Evolutionary conservation across 345 rosid genomes (phyloP).

Genomic region (Aurinia saxatilis): DNA sequence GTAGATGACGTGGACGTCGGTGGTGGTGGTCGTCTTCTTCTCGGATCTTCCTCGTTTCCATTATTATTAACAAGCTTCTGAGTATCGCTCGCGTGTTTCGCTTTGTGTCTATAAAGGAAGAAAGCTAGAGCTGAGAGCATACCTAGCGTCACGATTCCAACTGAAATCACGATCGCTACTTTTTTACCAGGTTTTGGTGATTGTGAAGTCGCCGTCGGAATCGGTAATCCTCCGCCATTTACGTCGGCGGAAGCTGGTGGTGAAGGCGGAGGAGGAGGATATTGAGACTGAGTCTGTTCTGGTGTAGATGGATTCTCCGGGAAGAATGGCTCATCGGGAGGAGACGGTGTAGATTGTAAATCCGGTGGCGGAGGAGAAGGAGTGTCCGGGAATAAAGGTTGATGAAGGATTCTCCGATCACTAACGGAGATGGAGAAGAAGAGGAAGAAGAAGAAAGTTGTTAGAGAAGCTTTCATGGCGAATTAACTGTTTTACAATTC

Average conservation of each 20-base stretch:
- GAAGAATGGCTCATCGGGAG: constrained; percentile 88
- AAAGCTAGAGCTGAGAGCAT: constrained; percentile 88
- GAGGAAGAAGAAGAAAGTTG: constrained; percentile 18
- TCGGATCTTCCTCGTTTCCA: constrained; percentile 37
- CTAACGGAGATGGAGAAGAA: neutral
- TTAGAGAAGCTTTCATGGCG: constrained; percentile 50
- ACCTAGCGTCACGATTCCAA: constrained; percentile 88
- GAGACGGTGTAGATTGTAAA: constrained; percentile 32
- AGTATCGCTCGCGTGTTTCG: constrained; percentile 48
- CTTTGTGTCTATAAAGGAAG: constrained; percentile 72
- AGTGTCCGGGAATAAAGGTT: constrained; percentile 67
- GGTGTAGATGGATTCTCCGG: constrained; percentile 67
- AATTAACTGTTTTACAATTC: constrained; percentile 30
- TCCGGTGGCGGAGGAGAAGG: constrained; percentile 52
- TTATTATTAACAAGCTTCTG: constrained; percentile 53
- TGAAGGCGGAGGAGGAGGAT: constrained; percentile 30
- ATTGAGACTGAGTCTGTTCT: constrained; percentile 35
- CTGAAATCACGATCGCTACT: constrained; percentile 78
- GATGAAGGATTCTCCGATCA: constrained; percentile 72
- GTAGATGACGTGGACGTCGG: constrained; percentile 40
- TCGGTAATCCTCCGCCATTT: constrained; percentile 60
- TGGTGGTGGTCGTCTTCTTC: constrained; percentile 39
- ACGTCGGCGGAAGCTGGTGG: constrained; percentile 18
- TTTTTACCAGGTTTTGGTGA: constrained; percentile 68
- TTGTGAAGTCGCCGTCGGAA: constrained; percentile 62